Conservation (phyloP, 768 basidiomycete species). For the Hypholoma sublateritium region DNA sequence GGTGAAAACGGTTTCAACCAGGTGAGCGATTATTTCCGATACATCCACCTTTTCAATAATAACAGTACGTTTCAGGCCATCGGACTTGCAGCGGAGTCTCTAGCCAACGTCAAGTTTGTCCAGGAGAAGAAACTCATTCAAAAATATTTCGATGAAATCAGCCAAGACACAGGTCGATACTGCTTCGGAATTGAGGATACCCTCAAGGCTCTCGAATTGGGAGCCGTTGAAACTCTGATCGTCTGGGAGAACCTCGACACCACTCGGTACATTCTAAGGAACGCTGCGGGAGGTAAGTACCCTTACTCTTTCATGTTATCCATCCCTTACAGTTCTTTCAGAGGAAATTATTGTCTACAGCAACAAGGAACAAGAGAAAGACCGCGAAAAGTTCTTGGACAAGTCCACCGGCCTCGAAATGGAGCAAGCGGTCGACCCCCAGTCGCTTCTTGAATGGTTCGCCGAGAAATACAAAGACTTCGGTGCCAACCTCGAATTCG, state of each 20-base stretch:
- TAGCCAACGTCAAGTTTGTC: constrained; percentile 98
- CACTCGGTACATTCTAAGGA: constrained; percentile 84
- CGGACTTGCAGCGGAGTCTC: constrained; percentile 92
- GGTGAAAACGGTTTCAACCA: constrained; percentile 99
- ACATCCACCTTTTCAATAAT: background rate
- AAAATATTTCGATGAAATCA: constrained; percentile 99
- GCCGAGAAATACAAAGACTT: constrained; percentile 99
- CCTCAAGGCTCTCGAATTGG: constrained; percentile 92
- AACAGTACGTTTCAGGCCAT: constrained; percentile 64
- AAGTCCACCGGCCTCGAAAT: constrained; percentile 95
- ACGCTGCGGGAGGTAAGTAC: constrained; percentile 80
- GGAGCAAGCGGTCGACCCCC: constrained; percentile 83
- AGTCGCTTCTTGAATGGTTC: constrained; percentile 95
- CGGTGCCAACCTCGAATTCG: constrained; percentile 93
- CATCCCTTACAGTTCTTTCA: constrained; percentile 24
- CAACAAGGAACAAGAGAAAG: constrained; percentile 85
- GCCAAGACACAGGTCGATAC: constrained; percentile 93
- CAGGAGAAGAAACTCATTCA: constrained; percentile 99
- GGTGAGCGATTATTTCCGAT: constrained; percentile 39
- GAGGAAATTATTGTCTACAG: constrained; percentile 84
- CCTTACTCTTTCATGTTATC: background rate
- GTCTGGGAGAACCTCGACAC: constrained; percentile 98
- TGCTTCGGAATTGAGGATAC: constrained; percentile 99
- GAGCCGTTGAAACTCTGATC: constrained; percentile 94
- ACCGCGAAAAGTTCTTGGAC: constrained; percentile 93